Evolutionary conservation across 2,329 filamentous ascomycete genomes (phyloP).

Genomic region (Fusarium newnesense): DNA sequence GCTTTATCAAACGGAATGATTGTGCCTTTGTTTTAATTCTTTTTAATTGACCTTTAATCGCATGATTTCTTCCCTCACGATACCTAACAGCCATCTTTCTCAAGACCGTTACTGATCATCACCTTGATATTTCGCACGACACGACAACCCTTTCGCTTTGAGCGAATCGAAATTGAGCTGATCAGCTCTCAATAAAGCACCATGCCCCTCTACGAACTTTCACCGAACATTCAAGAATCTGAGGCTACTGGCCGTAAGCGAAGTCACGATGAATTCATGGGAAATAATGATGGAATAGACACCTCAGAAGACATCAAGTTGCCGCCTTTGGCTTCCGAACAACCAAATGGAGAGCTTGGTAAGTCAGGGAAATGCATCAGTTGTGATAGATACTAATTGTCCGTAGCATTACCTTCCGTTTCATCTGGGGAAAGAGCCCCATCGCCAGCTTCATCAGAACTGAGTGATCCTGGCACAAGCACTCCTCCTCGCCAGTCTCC

Average conservation of each 20-base stretch:
- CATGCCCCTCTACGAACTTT: conserved; percentile 62
- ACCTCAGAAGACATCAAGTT: conserved; percentile 32
- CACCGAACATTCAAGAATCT: conserved; percentile 59
- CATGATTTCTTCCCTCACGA: conserved; percentile 21
- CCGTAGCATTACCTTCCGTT: conserved; percentile 42
- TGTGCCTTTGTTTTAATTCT: not conserved
- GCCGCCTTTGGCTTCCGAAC: conserved; percentile 18
- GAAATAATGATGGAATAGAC: conserved; percentile 45
- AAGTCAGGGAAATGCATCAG: conserved; percentile 3
- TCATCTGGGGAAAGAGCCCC: conserved; percentile 43
- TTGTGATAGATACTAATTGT: conserved; percentile 18
- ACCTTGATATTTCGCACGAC: not conserved
- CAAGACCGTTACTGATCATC: conserved; percentile 1
- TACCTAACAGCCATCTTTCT: conserved; percentile 11
- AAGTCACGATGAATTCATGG: conserved; percentile 58
- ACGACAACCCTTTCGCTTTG: not conserved
- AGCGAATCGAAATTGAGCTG: conserved; percentile 3
- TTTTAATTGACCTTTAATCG: conserved; percentile 7
- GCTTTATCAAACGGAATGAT: conserved; percentile 3
- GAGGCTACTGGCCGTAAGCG: conserved; percentile 57
- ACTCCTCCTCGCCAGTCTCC: conserved; percentile 52
- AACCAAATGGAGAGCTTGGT: conserved; percentile 41
- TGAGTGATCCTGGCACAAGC: conserved; percentile 57
- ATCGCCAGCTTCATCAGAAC: conserved; percentile 45
- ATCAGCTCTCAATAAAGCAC: conserved; percentile 9